phyloP scores from a whole-genome alignment of 257 asterid species.

The Nicotiana otophora region DNA sequence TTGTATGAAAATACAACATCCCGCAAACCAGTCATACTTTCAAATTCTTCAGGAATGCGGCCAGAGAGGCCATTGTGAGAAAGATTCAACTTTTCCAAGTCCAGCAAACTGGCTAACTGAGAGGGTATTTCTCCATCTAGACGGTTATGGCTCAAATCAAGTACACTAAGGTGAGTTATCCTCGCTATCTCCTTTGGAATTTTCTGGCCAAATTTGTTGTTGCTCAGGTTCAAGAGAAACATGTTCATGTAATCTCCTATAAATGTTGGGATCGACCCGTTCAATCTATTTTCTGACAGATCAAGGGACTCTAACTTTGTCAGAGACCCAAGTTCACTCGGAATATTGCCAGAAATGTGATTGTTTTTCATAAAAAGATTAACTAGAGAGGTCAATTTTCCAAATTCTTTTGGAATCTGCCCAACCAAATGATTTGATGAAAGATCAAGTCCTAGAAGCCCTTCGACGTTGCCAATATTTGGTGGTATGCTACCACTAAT shows the following conservation, averaged over 20 bases:
- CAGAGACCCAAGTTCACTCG: not conserved
- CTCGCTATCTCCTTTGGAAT: not conserved
- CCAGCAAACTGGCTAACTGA: not conserved
- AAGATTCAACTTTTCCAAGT: not conserved
- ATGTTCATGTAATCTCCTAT: not conserved
- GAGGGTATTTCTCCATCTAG: not conserved
- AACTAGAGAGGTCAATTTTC: not conserved
- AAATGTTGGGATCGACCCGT: not conserved
- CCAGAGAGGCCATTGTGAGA: not conserved
- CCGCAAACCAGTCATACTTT: not conserved
- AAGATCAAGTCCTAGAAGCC: not conserved
- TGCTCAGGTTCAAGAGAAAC: constrained; percentile 4
- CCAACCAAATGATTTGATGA: not conserved
- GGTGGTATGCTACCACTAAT: constrained; percentile 7
- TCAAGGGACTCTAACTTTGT: not conserved
- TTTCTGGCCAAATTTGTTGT: not conserved
- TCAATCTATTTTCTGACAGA: not conserved
- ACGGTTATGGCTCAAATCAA: constrained; percentile 4
- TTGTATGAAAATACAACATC: not conserved
- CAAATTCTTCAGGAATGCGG: not conserved
- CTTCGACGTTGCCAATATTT: not conserved
- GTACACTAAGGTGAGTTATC: not conserved
- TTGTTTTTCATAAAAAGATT: not conserved
- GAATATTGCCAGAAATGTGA: not conserved
- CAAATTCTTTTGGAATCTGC: not conserved